A percentile compares a stretch with the other conserved stretches of the same genome.
Evolutionary conservation across 169 alveolate species (phyloP).

Genomic region (Babesia caballi): DNA sequence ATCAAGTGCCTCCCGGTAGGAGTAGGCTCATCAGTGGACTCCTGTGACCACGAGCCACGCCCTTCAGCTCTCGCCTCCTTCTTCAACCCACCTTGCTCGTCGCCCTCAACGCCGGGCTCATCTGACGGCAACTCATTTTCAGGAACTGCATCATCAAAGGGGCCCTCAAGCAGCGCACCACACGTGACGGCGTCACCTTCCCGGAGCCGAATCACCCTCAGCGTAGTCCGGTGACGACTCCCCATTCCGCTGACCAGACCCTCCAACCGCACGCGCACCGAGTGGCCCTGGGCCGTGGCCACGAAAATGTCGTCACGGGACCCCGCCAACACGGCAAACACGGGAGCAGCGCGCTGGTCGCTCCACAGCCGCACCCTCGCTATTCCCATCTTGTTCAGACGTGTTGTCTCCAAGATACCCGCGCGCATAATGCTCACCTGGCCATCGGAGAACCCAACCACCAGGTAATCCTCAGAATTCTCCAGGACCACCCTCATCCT

Average conservation of each 20-base stretch:
- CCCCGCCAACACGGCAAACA: conserved; percentile 1
- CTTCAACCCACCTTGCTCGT: background rate
- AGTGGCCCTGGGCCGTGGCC: conserved; percentile 14
- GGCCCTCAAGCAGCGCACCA: conserved; percentile 29
- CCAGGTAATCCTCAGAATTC: background rate
- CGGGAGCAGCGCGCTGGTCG: background rate
- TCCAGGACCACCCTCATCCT: background rate
- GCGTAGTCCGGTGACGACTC: conserved; percentile 3
- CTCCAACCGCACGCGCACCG: conserved; percentile 8
- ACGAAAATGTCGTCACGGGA: conserved; percentile 1
- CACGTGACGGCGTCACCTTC: conserved; percentile 18
- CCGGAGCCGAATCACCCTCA: background rate
- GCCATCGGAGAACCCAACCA: conserved; percentile 28
- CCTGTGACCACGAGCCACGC: background rate
- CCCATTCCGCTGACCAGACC: conserved; percentile 21
- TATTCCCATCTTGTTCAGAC: background rate
- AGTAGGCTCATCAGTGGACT: background rate
- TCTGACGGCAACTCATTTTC: background rate
- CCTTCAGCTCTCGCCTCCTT: background rate
- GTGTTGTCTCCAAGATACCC: background rate
- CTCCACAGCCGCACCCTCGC: conserved; percentile 8
- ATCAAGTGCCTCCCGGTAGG: conserved; percentile 4
- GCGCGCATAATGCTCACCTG: background rate
- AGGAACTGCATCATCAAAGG: background rate
- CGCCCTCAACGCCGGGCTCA: background rate